phyloP scores from a whole-genome alignment of 805 yeast species.

The Metschnikowia kofuensis region DNA sequence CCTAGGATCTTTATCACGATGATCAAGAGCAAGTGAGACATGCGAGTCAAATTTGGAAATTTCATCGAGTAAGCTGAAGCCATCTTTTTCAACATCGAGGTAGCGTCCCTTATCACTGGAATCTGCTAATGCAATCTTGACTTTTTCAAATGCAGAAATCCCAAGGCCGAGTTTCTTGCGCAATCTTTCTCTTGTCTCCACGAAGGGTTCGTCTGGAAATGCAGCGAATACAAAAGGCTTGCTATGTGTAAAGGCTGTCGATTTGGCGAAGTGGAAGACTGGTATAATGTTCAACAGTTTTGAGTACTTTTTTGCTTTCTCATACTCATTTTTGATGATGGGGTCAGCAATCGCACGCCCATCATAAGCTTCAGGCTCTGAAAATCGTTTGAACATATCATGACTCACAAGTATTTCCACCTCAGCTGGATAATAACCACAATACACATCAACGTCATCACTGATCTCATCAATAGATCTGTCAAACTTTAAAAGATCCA shows the following conservation, averaged over 20 bases:
- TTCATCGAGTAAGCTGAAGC: constrained; percentile 53
- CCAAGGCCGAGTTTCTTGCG: constrained; percentile 72
- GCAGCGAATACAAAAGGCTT: constrained; percentile 78
- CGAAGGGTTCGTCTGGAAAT: constrained; percentile 62
- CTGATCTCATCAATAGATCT: constrained; percentile 32
- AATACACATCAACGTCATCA: constrained; percentile 35
- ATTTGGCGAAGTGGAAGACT: constrained; percentile 76
- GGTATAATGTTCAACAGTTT: constrained; percentile 48
- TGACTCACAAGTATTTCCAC: constrained; percentile 36
- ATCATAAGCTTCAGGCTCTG: constrained; percentile 16
- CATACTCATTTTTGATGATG: constrained; percentile 16
- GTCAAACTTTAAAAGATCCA: constrained; percentile 37
- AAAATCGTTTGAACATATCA: constrained; percentile 30
- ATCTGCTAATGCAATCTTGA: constrained; percentile 60
- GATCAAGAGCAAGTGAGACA: constrained; percentile 75
- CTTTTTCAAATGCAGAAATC: constrained; percentile 74
- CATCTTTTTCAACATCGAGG: constrained; percentile 49
- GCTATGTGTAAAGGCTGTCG: constrained; percentile 68
- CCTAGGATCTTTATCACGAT: constrained; percentile 72
- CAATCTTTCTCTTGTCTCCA: constrained; percentile 62
- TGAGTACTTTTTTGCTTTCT: constrained; percentile 20
- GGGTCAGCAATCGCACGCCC: constrained; percentile 27
- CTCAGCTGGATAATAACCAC: constrained; percentile 44
- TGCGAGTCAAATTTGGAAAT: constrained; percentile 37
- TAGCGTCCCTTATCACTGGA: constrained; percentile 39